Conservation (phyloP, 257 asterid genomes). For the Solanum corneliomulleri region DNA sequence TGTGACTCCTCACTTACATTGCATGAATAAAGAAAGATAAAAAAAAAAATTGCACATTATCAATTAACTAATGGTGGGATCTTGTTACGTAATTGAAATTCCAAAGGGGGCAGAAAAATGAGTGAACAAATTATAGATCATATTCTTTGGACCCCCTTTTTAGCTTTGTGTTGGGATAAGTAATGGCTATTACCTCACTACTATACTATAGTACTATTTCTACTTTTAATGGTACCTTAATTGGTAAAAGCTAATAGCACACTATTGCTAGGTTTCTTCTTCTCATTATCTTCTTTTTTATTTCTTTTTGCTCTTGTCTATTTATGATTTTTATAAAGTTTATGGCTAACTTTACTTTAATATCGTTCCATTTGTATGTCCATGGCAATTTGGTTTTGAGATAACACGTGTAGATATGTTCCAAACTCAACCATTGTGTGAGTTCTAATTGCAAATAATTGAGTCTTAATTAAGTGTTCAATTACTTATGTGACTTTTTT, state of each 20-base stretch:
- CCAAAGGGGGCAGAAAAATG: not conserved
- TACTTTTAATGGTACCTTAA: not conserved
- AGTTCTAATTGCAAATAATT: not conserved
- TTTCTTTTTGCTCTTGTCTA: not conserved
- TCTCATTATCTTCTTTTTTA: not conserved
- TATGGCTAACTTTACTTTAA: not conserved
- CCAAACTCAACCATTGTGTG: not conserved
- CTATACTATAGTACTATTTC: not conserved
- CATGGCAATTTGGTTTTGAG: not conserved
- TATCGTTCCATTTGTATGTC: not conserved
- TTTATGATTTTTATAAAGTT: not conserved
- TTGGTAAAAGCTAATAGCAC: not conserved
- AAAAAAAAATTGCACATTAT: not conserved
- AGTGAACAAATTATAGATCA: not conserved
- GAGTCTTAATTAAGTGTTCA: not conserved
- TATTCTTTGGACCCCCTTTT: not conserved
- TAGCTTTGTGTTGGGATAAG: not conserved
- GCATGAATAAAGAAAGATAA: slow-evolving; percentile 3
- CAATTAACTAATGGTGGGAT: not conserved
- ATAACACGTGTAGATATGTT: not conserved
- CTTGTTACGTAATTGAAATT: not conserved
- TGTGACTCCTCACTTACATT: slow-evolving; percentile 16
- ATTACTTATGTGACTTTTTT: not conserved
- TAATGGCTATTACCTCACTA: not conserved
- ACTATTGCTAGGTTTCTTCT: not conserved